A percentile compares a stretch with the other conserved stretches of the same genome.
Conservation (phyloP, 352 stramenopile genomes). For the Globisporangium middletonii region DNA sequence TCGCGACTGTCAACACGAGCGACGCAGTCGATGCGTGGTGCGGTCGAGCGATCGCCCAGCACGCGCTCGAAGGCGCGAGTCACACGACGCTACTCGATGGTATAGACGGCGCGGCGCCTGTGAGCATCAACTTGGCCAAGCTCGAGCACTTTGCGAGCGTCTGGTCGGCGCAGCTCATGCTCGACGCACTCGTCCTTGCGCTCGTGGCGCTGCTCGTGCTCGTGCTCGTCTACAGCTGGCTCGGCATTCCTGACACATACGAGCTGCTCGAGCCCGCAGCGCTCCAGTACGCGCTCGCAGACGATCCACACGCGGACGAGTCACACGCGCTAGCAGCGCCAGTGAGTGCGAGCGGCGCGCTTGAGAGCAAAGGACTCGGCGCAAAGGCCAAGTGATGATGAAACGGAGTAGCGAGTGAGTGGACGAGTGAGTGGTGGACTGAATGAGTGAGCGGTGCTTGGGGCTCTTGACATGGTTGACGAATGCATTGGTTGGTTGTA, state of each 20-base stretch:
- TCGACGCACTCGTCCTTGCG: background rate
- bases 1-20: constrained; percentile 3
- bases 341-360: background rate
- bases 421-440: background rate
- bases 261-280: background rate
- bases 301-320: background rate
- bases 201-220: background rate
- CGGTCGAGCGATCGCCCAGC: background rate
- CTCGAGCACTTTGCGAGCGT: constrained; percentile 1
- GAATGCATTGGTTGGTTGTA: too few relatives aligned
- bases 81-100: too few relatives aligned
- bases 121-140: constrained; percentile 2
- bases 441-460: background rate
- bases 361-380: background rate
- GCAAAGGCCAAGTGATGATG: background rate
- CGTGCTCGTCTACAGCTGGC: constrained; percentile 1
- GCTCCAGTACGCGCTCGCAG: constrained; percentile 1
- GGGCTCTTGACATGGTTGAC: too few relatives aligned
- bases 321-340: background rate
- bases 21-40: constrained; percentile 6
- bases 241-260: background rate
- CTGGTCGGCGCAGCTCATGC: background rate
- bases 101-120: background rate
- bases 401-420: background rate
- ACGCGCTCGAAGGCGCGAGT: background rate